Evolutionary conservation across 176 grass and related monocot species (phyloP), one percentile per base, ranked within the genome.

Genomic region (Eleusine coracana): DNA sequence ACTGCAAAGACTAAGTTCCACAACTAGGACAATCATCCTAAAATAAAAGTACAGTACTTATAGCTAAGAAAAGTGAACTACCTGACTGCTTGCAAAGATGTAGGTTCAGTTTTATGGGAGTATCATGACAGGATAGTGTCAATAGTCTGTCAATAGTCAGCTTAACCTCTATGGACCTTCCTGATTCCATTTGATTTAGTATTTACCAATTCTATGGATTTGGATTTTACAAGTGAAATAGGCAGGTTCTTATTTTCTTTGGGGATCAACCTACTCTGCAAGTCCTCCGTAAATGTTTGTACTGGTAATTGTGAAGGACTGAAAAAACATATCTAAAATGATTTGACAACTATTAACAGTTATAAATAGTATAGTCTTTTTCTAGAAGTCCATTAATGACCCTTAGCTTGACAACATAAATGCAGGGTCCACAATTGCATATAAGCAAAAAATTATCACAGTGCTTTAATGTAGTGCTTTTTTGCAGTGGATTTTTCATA

Each of bases 321-420:
- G 59, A 82, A 79, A 83, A 64, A 29, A 3, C 6, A 70, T 49
- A 73, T 64, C 16, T 50, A 71, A 11, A 81, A 56, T 13, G 73
- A 34, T 34, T 20, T 66, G 9, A 16, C 56, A 15, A 46, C 7
- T 20, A 45, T 73, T 71, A 76, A 66, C 37, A 83, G 12, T 74
- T 77, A 46, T 77, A 56, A 75, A 64, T 27, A 83, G 13, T 44
- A 38, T 37, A 29, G 38, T 28, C 2, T 48, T 79, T 17, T 88
- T 74, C 65, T 15, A n/a, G 25, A 39, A 84, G 39, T 64, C 52
- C 55, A 36, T 48, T 84, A 77, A 83, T 66, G 15, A 75, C 46
- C 13, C 71, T 77, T 83, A 45, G 54, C 67, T 83, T 68, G 54
- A 15, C 15, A 62, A 21, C 6, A 83, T n/a, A 59, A 63, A 75